Percentiles rank a stretch among this genome's conserved stretches.
Conservation (phyloP, 1,284 basidiomycete genomes). For the Quambalaria eucalypti region DNA sequence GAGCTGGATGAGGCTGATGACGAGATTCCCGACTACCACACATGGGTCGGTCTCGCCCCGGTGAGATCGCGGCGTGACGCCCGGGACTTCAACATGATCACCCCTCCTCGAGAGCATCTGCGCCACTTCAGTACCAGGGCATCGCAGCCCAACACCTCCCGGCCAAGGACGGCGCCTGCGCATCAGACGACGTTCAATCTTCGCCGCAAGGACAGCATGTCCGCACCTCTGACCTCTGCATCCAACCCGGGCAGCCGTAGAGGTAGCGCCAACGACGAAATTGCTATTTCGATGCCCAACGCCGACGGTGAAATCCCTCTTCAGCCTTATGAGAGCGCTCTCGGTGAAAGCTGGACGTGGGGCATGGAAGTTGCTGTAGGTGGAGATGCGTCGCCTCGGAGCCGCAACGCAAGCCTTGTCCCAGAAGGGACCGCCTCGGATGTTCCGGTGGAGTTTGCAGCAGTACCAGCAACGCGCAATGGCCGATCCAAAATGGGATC, state of each 20-base stretch:
- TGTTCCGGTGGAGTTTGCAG: background rate
- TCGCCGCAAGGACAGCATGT: too few species aligned
- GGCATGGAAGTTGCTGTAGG: constrained; percentile 32
- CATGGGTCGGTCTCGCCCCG: constrained; percentile 1
- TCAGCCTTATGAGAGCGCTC: constrained; percentile 19
- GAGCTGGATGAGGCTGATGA: constrained; percentile 8
- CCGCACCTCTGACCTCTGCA: too few species aligned
- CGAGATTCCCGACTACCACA: constrained; percentile 5
- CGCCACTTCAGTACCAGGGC: constrained; percentile 10
- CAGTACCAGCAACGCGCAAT: background rate
- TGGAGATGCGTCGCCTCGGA: too few species aligned
- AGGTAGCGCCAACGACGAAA: too few species aligned
- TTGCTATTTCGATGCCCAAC: too few species aligned
- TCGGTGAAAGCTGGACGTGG: constrained; percentile 28
- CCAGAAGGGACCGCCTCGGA: too few species aligned
- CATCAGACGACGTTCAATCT: too few species aligned
- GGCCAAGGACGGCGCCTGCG: too few species aligned
- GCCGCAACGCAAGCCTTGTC: too few species aligned
- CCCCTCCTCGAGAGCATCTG: constrained; percentile 32
- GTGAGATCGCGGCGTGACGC: constrained; percentile 27
- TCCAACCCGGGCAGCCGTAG: too few species aligned
- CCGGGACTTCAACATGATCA: constrained; percentile 31
- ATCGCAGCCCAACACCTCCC: too few species aligned
- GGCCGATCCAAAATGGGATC: background rate
- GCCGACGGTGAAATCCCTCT: too few species aligned